Base-by-base conservation (phyloP, 1,284 basidiomycete species). In the Cystobasidium pallidum region DNA sequence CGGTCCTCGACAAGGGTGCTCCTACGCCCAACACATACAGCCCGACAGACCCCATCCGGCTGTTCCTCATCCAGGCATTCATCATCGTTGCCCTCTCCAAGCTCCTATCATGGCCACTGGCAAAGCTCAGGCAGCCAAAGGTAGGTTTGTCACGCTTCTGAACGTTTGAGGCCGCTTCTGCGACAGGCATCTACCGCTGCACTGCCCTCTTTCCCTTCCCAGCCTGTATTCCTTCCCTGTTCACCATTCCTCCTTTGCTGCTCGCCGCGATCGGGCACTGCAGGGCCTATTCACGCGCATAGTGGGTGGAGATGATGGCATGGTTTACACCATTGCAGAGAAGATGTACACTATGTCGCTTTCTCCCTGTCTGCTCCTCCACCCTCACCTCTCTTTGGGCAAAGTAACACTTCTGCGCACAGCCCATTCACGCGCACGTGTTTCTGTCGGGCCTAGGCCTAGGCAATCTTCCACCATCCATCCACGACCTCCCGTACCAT, bases 31-130 rank as follows among this genome's bases (percentile, higher is more conserved):
- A 68, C 36, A 36, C 19, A 24, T 73, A 63, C 59, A 47, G 61
- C 30, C 26, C 72, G 3, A 28, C 36, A 28, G 54, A 73, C 45
- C 72, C 72, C 4, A 36, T 78, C 61, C 72, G 73, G 11, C 73
- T 79, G 19, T 78, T 78, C 68, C 77, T 78, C 75, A 73, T 78
- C 28, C 78, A 79, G 61, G 77, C 78, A 0, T 74, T 76, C 55
- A 75, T 80, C 75, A 81, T 81, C 78, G 81, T 83, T 75, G 77
- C 80, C 39, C 76, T 83, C 57, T 81, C 81, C 17, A 79, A 81
- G 41, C 55, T 81, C 19, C 78, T 83, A 10, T 80, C 77, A 59
- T 77, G 79, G 34, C 73, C 72, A 28, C 76, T 82, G 13, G 70
- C 75, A 41, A 80, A 79, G 63, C 72, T 82, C 45, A 70, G 78